A percentile compares a stretch with the other conserved stretches of the same genome.
phyloP scores from a whole-genome alignment of 441 rosid species.

The Gossypium trilobum region DNA sequence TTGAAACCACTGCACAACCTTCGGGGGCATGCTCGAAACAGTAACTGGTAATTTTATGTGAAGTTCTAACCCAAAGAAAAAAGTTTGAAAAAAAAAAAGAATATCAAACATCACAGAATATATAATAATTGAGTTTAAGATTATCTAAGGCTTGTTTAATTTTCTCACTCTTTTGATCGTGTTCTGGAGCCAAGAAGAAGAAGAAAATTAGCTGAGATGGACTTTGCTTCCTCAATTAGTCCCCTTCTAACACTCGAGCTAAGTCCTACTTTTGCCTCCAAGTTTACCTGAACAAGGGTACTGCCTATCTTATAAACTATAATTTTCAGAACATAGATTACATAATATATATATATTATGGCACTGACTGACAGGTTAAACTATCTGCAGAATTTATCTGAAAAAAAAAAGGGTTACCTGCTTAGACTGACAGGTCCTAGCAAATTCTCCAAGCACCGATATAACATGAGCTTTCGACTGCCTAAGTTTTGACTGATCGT shows the following conservation, averaged over 20 bases:
- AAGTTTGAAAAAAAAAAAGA: not conserved
- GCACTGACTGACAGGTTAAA: not conserved
- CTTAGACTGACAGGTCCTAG: slow-evolving; percentile 46
- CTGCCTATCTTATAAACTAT: not conserved
- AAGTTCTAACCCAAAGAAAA: slow-evolving; percentile 27
- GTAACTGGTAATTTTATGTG: slow-evolving; percentile 35
- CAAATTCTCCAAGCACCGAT: slow-evolving; percentile 67
- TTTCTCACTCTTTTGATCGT: slow-evolving; percentile 37
- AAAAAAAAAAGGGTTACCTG: slow-evolving; percentile 28
- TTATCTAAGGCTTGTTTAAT: not conserved
- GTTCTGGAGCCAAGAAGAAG: slow-evolving; percentile 51
- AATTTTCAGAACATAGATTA: not conserved
- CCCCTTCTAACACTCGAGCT: slow-evolving; percentile 51
- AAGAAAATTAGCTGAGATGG: slow-evolving; percentile 60
- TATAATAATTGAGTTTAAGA: not conserved
- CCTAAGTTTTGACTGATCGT: slow-evolving; percentile 42
- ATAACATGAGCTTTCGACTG: slow-evolving; percentile 70
- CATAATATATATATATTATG: not conserved
- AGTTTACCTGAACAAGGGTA: slow-evolving; percentile 40
- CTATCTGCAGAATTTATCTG: not conserved
- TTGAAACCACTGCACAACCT: slow-evolving; percentile 51
- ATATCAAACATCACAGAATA: not conserved
- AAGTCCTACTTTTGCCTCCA: slow-evolving; percentile 77
- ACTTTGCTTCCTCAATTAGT: slow-evolving; percentile 58
- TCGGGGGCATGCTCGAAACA: slow-evolving; percentile 53